A percentile compares a stretch with the other conserved stretches of the same genome.
Evolutionary conservation across 2,329 filamentous ascomycete genomes (phyloP).

Genomic region (Teratosphaeriaceae sp.): DNA sequence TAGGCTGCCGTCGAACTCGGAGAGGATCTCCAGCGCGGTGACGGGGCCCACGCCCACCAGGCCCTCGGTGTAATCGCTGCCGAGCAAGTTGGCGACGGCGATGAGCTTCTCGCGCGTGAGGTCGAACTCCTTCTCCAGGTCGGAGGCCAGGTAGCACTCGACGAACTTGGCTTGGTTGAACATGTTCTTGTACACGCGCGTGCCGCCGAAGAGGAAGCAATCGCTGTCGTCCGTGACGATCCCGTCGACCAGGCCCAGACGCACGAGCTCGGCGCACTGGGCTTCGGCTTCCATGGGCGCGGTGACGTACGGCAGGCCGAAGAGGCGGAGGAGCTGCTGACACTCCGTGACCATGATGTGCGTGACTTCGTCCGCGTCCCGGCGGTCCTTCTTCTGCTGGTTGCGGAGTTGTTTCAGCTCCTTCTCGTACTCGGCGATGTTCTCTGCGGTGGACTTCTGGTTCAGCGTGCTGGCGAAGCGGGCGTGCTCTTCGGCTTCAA

Average conservation of each 20-base stretch:
- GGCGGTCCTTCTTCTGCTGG: constrained; percentile 94
- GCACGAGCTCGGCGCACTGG: constrained; percentile 88
- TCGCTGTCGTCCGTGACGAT: constrained; percentile 98
- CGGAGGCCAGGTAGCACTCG: constrained; percentile 80
- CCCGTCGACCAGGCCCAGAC: constrained; percentile 82
- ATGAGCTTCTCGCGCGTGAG: constrained; percentile 84
- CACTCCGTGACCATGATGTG: constrained; percentile 95
- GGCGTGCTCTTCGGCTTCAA: constrained; percentile 89
- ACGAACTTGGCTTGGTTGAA: constrained; percentile 98
- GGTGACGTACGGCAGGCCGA: constrained; percentile 93
- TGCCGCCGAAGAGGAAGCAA: constrained; percentile 94
- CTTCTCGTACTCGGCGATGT: constrained; percentile 72
- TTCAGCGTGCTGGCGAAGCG: constrained; percentile 87
- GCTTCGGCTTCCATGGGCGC: constrained; percentile 99
- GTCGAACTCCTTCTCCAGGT: constrained; percentile 84
- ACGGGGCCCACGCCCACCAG: constrained; percentile 87
- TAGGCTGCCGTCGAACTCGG: constrained; percentile 76
- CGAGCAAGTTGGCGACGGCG: constrained; percentile 80
- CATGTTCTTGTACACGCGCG: constrained; percentile 98
- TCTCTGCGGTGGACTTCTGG: constrained; percentile 61
- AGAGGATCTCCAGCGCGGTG: constrained; percentile 87
- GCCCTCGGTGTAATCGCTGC: constrained; percentile 92
- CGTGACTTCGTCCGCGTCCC: constrained; percentile 94
- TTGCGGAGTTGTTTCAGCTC: constrained; percentile 79
- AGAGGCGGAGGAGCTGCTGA: constrained; percentile 80